Conservation (phyloP, 177 flowering plant species). For the Vitis hybrid region DNA sequence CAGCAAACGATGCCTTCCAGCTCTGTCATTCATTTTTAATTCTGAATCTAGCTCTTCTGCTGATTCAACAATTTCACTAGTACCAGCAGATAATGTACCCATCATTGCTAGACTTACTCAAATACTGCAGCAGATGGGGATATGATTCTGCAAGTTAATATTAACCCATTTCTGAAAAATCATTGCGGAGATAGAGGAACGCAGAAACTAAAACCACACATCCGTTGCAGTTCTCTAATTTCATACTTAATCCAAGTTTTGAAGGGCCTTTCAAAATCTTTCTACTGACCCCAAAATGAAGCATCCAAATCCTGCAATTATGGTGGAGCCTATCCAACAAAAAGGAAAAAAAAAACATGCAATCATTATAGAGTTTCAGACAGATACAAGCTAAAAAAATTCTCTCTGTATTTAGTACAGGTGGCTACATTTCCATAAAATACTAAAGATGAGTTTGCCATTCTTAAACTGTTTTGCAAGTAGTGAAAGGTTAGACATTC, state of each 20-base stretch:
- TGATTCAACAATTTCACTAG: constrained; percentile 80
- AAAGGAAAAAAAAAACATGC: not conserved
- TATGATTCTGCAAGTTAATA: not conserved
- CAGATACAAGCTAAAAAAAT: too few species aligned
- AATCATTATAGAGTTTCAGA: too few species aligned
- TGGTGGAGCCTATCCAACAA: not conserved
- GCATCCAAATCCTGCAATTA: constrained; percentile 22
- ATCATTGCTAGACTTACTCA: constrained; percentile 18
- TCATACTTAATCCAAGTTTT: constrained; percentile 15
- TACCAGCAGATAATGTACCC: constrained; percentile 24
- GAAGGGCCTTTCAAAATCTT: not conserved
- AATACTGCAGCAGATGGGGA: not conserved
- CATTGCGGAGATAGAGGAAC: constrained; percentile 18
- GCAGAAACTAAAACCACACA: constrained; percentile 10
- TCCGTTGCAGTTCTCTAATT: constrained; percentile 10
- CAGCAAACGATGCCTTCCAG: constrained; percentile 18
- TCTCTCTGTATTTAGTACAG: too few species aligned
- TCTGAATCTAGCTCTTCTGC: constrained; percentile 39
- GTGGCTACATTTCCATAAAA: too few species aligned
- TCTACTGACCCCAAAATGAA: constrained; percentile 9
- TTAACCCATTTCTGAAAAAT: constrained; percentile 42
- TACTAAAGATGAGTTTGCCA: too few species aligned
- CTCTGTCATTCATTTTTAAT: constrained; percentile 16
- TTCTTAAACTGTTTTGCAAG: too few species aligned
- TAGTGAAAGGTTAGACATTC: too few species aligned